Evolutionary conservation across 106 monocot genomes (phyloP).

Genomic region (Dendrobium chrysotoxum): DNA sequence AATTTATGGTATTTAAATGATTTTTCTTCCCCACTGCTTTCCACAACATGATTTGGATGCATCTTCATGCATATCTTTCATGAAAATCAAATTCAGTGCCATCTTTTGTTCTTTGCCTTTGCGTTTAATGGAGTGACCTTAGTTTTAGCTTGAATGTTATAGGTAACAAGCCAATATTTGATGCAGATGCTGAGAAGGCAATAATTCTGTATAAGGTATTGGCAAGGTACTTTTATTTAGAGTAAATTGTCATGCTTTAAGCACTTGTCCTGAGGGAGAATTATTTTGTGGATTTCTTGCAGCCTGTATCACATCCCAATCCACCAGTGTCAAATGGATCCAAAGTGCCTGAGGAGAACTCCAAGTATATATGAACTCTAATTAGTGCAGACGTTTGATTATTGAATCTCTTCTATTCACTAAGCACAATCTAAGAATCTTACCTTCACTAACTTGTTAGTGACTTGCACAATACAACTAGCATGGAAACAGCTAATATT

Average conservation of each 20-base stretch:
- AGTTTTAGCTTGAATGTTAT: neutral
- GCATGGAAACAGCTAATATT: neutral
- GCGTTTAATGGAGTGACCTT: neutral
- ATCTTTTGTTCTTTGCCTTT: neutral
- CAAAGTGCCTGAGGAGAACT: constrained; percentile 54
- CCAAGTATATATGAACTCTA: constrained; percentile 49
- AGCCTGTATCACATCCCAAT: constrained; percentile 40
- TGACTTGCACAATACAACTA: neutral
- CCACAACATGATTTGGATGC: neutral
- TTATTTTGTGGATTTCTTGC: constrained; percentile 12
- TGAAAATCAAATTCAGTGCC: neutral
- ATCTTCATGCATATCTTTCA: neutral
- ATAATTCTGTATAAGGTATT: constrained; percentile 73
- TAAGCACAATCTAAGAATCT: neutral
- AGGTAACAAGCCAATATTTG: neutral
- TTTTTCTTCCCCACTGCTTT: neutral
- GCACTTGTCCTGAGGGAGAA: neutral
- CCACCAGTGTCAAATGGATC: constrained; percentile 49
- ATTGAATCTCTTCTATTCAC: neutral
- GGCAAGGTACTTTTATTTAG: neutral
- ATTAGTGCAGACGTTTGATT: neutral
- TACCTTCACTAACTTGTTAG: neutral
- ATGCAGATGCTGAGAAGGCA: constrained; percentile 31
- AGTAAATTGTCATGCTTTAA: neutral
- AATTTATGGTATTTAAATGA: neutral